Base-by-base conservation (phyloP, 2,329 filamentous ascomycete genomes). In the Ophiostoma himal-ulmi region DNA sequence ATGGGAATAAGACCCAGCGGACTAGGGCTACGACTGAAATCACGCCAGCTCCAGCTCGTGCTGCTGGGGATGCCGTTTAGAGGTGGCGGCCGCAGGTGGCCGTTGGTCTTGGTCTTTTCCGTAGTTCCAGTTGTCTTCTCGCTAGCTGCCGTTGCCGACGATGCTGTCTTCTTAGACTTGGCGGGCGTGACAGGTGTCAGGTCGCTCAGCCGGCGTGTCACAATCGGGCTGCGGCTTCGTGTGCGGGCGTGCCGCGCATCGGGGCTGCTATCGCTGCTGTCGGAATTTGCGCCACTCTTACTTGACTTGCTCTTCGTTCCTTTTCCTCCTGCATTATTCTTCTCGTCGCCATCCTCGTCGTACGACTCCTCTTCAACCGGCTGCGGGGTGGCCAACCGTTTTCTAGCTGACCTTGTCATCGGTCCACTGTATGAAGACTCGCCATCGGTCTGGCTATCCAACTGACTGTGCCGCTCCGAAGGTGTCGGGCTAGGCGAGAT, bases 1-100 rank as follows among this genome's bases (percentile, higher is more conserved):
- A 99, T 94, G 2, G 95, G 95, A 72, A 99, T 99, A 67, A 98
- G 84, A 10, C 95, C 95, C 5, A 98, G 85, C 11, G 95, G 95
- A 76, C 92, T 96, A 2, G 95, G 95, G 75, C 93, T 96, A 73
- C 95, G 88, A 76, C 93, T 97, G 78, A 97, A 87, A 77, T 94
- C 92, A 72, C 91, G 88, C 92, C 93, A 96, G 79, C 86, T 91
- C 82, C 91, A 91, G 73, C 89, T 88, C 4, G 75, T 34, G 37
- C 66, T 48, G 66, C 66, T 68, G 41, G 41, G 26, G 14, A 70
- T 41, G 20, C 77, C 71, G 11, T 85, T 81, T 34, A 85, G 84
- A 37, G 86, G 83, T 3, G 90, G 90, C 14, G 90, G 91, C 26
- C 89, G 89, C 68, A 94, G 82, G 75, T 92, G 88, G 26, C 89